A percentile compares a stretch with the other conserved stretches of the same genome.
These are phyloP conservation scores for Coemansia sp. DNA, from an alignment of 192 early-diverging fungal species.

Conservation along the genomic window DNA sequence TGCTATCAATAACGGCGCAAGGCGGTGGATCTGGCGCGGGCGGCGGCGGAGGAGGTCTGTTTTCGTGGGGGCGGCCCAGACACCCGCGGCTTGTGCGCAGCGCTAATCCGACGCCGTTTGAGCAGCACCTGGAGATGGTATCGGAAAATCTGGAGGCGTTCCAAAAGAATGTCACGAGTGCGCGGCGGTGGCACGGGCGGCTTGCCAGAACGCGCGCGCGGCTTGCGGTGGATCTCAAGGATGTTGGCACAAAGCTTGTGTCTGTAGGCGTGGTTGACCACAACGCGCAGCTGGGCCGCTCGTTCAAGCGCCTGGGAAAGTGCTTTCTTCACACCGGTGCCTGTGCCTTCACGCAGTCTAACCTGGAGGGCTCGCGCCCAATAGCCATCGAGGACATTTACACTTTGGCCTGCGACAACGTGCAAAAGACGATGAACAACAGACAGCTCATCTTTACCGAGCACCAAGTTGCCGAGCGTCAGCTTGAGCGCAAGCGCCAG, in stretches of 20 bases:
- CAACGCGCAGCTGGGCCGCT: constrained; percentile 25
- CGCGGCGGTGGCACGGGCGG: constrained; percentile 51
- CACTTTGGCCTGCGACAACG: constrained; percentile 31
- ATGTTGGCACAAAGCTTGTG: constrained; percentile 44
- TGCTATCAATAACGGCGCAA: constrained; percentile 30
- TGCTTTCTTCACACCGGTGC: constrained; percentile 34
- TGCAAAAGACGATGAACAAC: constrained; percentile 46
- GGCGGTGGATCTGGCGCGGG: background rate
- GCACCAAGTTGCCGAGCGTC: constrained; percentile 49
- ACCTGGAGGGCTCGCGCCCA: constrained; percentile 49
- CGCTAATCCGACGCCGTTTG: constrained; percentile 35
- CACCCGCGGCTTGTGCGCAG: constrained; percentile 26
- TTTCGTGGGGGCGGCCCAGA: constrained; percentile 38
- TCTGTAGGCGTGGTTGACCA: constrained; percentile 46
- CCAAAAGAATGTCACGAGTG: constrained; percentile 29
- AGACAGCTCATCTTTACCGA: constrained; percentile 54
- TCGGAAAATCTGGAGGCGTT: constrained; percentile 41
- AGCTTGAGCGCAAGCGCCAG: constrained; percentile 55
- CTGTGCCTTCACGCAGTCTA: constrained; percentile 42
- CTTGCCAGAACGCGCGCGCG: constrained; percentile 43
- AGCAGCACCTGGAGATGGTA: constrained; percentile 37
- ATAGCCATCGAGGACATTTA: constrained; percentile 45
- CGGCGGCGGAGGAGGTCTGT: constrained; percentile 24
- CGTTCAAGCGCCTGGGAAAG: constrained; percentile 52
- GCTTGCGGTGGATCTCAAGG: constrained; percentile 29